These are phyloP conservation scores for Fusarium falciforme DNA, from an alignment of 2,329 filamentous ascomycete species.

Conservation along the genomic window DNA sequence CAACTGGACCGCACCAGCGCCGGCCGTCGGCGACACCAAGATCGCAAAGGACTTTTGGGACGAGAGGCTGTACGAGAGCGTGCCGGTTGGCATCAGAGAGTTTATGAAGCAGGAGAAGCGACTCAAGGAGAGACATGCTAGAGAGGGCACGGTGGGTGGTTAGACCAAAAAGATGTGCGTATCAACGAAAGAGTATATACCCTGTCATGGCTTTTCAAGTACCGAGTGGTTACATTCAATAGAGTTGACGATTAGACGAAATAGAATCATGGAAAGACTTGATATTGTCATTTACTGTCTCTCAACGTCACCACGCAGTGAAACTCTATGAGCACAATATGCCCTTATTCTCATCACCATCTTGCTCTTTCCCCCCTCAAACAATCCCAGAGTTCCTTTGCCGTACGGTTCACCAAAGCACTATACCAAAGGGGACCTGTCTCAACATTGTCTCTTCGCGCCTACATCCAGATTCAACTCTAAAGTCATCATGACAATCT, in stretches of 20 bases:
- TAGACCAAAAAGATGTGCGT: slow-evolving; percentile 27
- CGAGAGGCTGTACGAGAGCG: slow-evolving; percentile 78
- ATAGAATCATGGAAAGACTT: slow-evolving; percentile 24
- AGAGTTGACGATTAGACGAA: slow-evolving; percentile 35
- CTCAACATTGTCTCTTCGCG: background rate
- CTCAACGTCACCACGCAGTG: background rate
- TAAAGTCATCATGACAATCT: background rate
- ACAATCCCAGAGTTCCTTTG: background rate
- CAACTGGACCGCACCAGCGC: slow-evolving; percentile 64
- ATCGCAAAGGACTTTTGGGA: slow-evolving; percentile 66
- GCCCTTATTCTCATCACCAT: background rate
- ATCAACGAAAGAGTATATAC: slow-evolving; percentile 33
- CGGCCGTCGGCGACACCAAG: slow-evolving; percentile 49
- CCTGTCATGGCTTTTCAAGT: slow-evolving; percentile 14
- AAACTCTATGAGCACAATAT: background rate
- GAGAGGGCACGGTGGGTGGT: slow-evolving; percentile 63
- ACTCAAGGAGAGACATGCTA: slow-evolving; percentile 78
- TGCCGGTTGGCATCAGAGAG: slow-evolving; percentile 93
- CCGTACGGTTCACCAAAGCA: background rate
- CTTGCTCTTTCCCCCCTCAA: background rate
- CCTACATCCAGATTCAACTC: background rate
- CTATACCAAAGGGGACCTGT: background rate
- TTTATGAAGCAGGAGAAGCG: slow-evolving; percentile 98
- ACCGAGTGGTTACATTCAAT: slow-evolving; percentile 14
- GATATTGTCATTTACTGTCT: background rate